Base-by-base conservation (phyloP, 164 flowering plant species). In the Nymphaea colorata region DNA sequence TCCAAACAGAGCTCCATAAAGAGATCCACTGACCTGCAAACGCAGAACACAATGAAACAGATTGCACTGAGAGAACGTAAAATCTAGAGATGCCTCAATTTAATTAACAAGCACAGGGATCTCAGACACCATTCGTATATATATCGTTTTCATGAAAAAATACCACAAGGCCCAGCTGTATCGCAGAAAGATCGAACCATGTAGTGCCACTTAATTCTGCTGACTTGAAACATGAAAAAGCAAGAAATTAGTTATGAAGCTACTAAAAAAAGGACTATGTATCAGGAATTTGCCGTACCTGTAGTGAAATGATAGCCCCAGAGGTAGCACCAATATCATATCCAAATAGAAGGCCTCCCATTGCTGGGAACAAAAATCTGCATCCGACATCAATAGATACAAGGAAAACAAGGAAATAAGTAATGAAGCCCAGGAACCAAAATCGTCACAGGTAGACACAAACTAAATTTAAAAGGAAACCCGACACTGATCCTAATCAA, bases 321-420 rank as follows among this genome's bases (percentile, higher is more conserved):
- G 97, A 94, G n/a, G 98, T 94, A 62, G 98, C 96, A 78, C 98
- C 98, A 76, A 94, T 94, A 75, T 94, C 98, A 83, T 91, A 91
- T 57, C 98, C 98, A 77, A 91, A 94, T 69, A 94, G 78, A 70
- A 91, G 73, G 51, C 97, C 97, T 63, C 99, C 99, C 80, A 91
- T 75, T 12, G 99, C 99, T n/a, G 97, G 99, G 71, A 91, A 94
- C 59, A 91, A 16, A 73, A 94, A 94, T 76, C 99, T 91, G 73
- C 71, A 69, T 17, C 15, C 6, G 6, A 25, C 25, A 61, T n/a
- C 64, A 4, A 4, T 43, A 5, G 47, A 12, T 62, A 25, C 41
- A 51, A 44, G 11, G 15, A 59, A 25, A n/a, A 11, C 0, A 5
- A 25, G 14, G 42, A 53, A 47, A 41, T 18, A 36, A 10, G 36